Conservation (phyloP, 352 stramenopile species). For the Globisporangium radiosum region DNA sequence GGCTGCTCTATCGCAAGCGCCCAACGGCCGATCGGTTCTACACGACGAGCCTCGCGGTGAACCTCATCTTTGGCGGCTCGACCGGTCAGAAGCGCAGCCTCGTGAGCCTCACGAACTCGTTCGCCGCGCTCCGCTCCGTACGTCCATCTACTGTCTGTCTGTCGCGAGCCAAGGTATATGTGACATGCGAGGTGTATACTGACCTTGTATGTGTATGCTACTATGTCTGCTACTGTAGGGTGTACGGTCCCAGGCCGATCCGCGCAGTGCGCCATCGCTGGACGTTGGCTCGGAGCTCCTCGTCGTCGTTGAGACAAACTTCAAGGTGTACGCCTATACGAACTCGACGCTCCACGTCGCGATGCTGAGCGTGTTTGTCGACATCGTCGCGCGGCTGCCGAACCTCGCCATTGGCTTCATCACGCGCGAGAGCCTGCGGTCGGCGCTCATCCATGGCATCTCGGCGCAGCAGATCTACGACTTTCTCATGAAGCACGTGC, state of each 20-base stretch:
- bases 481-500: constrained; percentile 87
- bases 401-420: constrained; percentile 91
- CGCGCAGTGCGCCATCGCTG: constrained; percentile 20
- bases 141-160: neutral
- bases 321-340: constrained; percentile 91
- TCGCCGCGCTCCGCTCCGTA: constrained; percentile 30
- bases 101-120: constrained; percentile 43
- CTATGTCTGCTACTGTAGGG: constrained; percentile 5
- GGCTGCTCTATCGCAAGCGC: constrained; percentile 70
- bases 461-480: constrained; percentile 89
- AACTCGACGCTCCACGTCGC: constrained; percentile 85
- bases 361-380: constrained; percentile 91
- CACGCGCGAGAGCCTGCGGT: constrained; percentile 86
- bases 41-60: constrained; percentile 85
- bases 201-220: neutral
- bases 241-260: constrained; percentile 34
- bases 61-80: constrained; percentile 84
- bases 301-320: constrained; percentile 90
- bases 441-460: constrained; percentile 86
- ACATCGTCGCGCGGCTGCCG: constrained; percentile 84
- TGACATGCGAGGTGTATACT: neutral
- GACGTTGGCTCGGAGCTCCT: constrained; percentile 37
- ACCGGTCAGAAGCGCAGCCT: constrained; percentile 47
- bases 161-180: neutral
- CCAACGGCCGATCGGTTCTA: constrained; percentile 70